A percentile compares a stretch with the other conserved stretches of the same genome.
Conservation (phyloP, 768 basidiomycete genomes). For the Termitomyces sp. region DNA sequence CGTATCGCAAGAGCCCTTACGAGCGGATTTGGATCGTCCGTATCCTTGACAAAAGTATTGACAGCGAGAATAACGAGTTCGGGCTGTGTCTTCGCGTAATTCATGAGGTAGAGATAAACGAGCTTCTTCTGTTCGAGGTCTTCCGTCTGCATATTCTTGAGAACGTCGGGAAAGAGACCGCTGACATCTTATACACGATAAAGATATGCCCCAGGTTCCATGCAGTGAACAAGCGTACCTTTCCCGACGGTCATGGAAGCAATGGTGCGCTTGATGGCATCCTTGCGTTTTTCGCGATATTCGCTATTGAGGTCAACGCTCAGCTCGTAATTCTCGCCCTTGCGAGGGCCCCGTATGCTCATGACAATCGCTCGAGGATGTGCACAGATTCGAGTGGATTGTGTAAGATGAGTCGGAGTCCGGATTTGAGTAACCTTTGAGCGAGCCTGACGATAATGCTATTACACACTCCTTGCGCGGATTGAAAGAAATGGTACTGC, state of each 20-base stretch:
- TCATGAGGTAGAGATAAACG: conserved; percentile 99
- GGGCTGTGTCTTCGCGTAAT: conserved; percentile 98
- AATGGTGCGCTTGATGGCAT: conserved; percentile 97
- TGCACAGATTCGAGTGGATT: neutral
- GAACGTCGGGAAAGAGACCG: conserved; percentile 95
- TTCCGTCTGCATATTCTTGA: conserved; percentile 99
- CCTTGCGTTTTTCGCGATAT: conserved; percentile 92
- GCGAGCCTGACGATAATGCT: no score
- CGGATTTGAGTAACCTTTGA: conserved; percentile 5
- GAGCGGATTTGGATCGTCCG: conserved; percentile 94
- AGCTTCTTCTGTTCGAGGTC: conserved; percentile 99
- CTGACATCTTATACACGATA: conserved; percentile 61
- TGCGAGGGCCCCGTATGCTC: conserved; percentile 58
- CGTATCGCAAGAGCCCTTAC: conserved; percentile 95
- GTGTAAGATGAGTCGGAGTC: conserved; percentile 11
- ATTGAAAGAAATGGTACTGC: neutral
- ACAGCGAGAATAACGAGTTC: conserved; percentile 99
- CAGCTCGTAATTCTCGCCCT: conserved; percentile 97
- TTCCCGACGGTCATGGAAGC: conserved; percentile 99
- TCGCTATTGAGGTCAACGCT: conserved; percentile 96
- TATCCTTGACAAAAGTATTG: conserved; percentile 98
- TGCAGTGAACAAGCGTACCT: conserved; percentile 45
- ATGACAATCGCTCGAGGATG: conserved; percentile 24
- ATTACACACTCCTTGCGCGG: neutral
- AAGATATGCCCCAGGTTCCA: conserved; percentile 6